Evolutionary conservation across 2,329 filamentous ascomycete species (phyloP), one percentile per base, ranked within the genome.

Genomic region (Cryphonectria radicalis): DNA sequence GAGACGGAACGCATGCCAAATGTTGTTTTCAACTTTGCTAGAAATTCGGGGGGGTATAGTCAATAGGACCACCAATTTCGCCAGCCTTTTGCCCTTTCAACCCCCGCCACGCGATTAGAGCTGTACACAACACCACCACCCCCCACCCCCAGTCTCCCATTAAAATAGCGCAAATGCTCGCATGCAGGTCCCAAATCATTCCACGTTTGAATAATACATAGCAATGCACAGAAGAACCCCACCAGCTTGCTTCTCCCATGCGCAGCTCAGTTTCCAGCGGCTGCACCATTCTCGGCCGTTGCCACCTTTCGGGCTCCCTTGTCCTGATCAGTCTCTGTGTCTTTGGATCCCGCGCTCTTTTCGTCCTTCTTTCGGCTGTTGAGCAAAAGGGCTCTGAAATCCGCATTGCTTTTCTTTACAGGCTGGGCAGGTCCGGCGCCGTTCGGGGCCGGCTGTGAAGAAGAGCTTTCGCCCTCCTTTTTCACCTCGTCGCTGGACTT

Each of bases 331-430:
- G 40, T 64, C 11, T 64, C 35, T 11, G 25, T 22, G 22, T 64
- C 37, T 17, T 63, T 64, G 19, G n/a, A 19, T 46, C 6, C 62
- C 37, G n/a, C 6, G n/a, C 25, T 28, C 37, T 64, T 40, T n/a
- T 64, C 62, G 10, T 65, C 43, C 37, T 71, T 68, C 11, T 66
- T 69, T 60, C 76, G 76, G 74, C 19, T 76, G 60, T 68, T 75
- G 10, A 86, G 75, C 68, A 87, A 83, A 77, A 87, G 79, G n/a
- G 86, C 85, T 78, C 86, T 88, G 75, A 89, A 89, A 76, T 89
- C 87, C 2, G 86, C 85, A 77, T 89, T 89, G 75, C 82, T 88
- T 80, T 87, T 88, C 74, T 78, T 79, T 25, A 79, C 75, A 65
- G 79, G 75, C 32, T 74, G 67, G 14, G 76, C 76, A 46, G 73